Conservation (phyloP, 2,329 filamentous ascomycete species). For the Verticillium nubilum region DNA sequence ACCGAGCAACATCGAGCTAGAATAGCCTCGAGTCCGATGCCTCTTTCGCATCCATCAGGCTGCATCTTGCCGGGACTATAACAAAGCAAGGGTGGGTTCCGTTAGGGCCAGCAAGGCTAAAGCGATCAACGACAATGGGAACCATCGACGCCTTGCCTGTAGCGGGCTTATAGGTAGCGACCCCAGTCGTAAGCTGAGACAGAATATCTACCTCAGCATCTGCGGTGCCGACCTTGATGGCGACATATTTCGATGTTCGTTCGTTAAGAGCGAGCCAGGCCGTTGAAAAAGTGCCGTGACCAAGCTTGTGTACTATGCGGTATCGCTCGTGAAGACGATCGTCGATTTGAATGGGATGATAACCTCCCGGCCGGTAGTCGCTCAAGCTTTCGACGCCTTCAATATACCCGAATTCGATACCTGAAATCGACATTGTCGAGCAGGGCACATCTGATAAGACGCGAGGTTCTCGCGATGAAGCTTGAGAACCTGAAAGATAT, state of each 20-base stretch:
- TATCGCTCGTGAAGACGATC: slow-evolving; percentile 25
- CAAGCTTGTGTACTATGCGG: slow-evolving; percentile 22
- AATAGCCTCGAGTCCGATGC: slow-evolving; percentile 13
- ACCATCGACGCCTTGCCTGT: slow-evolving; percentile 5
- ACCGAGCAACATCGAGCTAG: slow-evolving; percentile 18
- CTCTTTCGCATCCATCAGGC: slow-evolving; percentile 16
- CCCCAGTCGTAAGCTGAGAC: not conserved
- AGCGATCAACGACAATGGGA: slow-evolving; percentile 17
- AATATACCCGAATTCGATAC: slow-evolving; percentile 9
- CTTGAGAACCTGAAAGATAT: too few species aligned
- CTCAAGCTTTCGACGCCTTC: slow-evolving; percentile 15
- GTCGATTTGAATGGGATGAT: slow-evolving; percentile 30
- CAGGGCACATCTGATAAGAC: not conserved
- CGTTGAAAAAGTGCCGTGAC: slow-evolving; percentile 23
- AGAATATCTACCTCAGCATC: slow-evolving; percentile 20
- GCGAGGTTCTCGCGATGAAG: not conserved
- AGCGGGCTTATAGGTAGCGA: not conserved
- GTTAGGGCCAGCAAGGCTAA: slow-evolving; percentile 19
- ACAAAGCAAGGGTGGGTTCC: slow-evolving; percentile 21
- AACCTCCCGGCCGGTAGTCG: slow-evolving; percentile 27
- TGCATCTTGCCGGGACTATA: slow-evolving; percentile 18
- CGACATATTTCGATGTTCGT: slow-evolving; percentile 18
- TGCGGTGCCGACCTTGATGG: slow-evolving; percentile 25
- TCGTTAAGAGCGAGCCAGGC: slow-evolving; percentile 25
- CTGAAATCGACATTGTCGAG: not conserved